Evolutionary conservation across 306 rosid genomes (phyloP), one percentile per base, ranked within the genome.

Genomic region (Dalbergia oliveri): DNA sequence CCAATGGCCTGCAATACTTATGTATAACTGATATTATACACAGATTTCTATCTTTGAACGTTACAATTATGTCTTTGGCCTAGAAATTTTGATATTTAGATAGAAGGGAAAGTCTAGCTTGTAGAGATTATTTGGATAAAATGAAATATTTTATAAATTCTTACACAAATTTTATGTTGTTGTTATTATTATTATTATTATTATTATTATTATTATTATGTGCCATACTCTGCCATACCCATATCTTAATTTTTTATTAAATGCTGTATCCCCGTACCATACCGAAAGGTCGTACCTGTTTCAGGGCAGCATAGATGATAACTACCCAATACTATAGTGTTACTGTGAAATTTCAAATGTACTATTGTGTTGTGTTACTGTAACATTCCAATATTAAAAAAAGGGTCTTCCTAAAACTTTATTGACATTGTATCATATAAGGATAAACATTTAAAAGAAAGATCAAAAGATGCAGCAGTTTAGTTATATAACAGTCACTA

Each of bases 401-500:
- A 5, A 60, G 35, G 53, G 51, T 72, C 37, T 26, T 54, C 66
- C 56, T 49, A 58, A 63, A 35, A 82, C 57, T 68, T 26, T 26
- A 43, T 34, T 34, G 64, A 58, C 15, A 43, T 75, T 26, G 64
- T 62, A 44, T 53, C 26, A 41, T 31, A 16, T 13, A 64, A 19
- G 56, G 54, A 75, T 13, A 59, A 31, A 44, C 65, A 5, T 47
- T 10, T 18, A 23, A 68, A 68, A 26, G 37, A 64, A 74, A 45
- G n/a, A 70, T 26, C 45, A 68, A 70, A 31, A 31, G 34, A n/a
- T 19, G 50, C 66, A 39, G 37, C 79, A 79, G 31, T 63, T 57
- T 66, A 73, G 78, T 61, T 16, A 58, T 65, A 70, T 54, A 1
- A 49, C 60, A 13, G 35, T 79, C 84, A 53, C 11, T 66, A 84